phyloP scores from a whole-genome alignment of 352 stramenopile genomes.

The Phytophthora vignae region DNA sequence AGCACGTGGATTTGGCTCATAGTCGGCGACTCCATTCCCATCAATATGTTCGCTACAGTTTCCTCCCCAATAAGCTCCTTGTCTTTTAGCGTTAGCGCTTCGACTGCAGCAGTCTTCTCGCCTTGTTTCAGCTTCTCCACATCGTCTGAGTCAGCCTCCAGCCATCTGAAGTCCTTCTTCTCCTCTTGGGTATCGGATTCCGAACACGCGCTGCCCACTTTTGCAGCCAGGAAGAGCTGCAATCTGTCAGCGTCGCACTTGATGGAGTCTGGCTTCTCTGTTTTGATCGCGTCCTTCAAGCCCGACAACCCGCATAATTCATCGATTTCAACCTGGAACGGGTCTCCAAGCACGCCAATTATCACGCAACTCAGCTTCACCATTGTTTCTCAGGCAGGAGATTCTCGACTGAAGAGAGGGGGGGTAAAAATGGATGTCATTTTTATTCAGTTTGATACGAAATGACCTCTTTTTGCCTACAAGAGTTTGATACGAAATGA shows the following conservation, averaged over 20 bases:
- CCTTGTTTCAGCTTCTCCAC: neutral
- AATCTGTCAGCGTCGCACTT: neutral
- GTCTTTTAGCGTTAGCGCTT: neutral
- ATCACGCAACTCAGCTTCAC: too few species aligned
- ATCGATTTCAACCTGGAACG: too few species aligned
- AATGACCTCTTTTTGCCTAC: too few species aligned
- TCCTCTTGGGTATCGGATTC: neutral
- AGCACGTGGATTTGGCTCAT: neutral
- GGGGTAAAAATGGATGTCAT: too few species aligned
- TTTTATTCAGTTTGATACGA: too few species aligned
- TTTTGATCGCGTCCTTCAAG: conserved; percentile 5
- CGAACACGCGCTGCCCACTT: too few species aligned
- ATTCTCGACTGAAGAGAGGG: too few species aligned
- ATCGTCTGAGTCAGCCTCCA: neutral
- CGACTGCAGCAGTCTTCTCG: neutral
- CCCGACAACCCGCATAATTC: too few species aligned
- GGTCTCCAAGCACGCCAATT: too few species aligned
- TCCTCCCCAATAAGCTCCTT: neutral
- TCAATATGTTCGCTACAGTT: neutral
- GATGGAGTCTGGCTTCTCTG: neutral
- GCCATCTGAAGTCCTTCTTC: neutral
- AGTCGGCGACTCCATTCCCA: neutral
- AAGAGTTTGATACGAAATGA: too few species aligned
- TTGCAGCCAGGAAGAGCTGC: conserved; percentile 6
- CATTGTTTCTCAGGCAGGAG: too few species aligned